A percentile compares a stretch with the other conserved stretches of the same genome.
phyloP scores from a whole-genome alignment of 2,329 filamentous ascomycete species.

The Microdochium paspali region DNA sequence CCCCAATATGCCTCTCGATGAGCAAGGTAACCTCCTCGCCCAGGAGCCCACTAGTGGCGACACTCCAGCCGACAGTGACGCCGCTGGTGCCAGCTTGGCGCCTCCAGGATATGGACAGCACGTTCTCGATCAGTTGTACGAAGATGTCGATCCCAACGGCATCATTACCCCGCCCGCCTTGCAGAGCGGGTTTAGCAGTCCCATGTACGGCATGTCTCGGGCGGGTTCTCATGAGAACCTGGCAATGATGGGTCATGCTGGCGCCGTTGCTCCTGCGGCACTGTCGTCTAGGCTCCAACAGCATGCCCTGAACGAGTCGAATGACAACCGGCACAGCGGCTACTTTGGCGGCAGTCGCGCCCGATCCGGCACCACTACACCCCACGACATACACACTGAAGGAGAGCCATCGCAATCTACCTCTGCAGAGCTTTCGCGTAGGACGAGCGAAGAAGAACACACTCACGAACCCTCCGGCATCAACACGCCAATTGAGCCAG shows the following conservation, averaged over 20 bases:
- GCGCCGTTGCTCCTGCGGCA: constrained; percentile 37
- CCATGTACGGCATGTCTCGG: constrained; percentile 62
- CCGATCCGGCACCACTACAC: constrained; percentile 31
- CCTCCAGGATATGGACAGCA: constrained; percentile 93
- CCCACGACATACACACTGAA: constrained; percentile 21
- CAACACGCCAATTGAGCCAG: constrained; percentile 34
- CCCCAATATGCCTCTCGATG: constrained; percentile 80
- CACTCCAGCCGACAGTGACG: constrained; percentile 29
- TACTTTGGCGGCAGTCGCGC: constrained; percentile 35
- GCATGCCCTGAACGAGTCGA: constrained; percentile 41
- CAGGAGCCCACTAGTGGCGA: constrained; percentile 41
- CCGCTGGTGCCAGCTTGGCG: constrained; percentile 57
- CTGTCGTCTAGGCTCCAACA: constrained; percentile 57
- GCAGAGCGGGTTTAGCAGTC: constrained; percentile 70
- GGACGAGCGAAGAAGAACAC: constrained; percentile 40
- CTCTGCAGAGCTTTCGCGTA: constrained; percentile 40
- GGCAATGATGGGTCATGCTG: constrained; percentile 41
- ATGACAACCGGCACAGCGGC: constrained; percentile 35
- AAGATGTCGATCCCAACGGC: constrained; percentile 72
- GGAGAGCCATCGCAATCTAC: constrained; percentile 23
- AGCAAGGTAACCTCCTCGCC: constrained; percentile 69
- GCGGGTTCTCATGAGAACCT: constrained; percentile 78
- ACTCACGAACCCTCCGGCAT: constrained; percentile 30
- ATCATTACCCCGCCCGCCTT: constrained; percentile 63
- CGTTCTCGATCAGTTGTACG: constrained; percentile 81